Conservation (phyloP, 176 grass and related monocot genomes). For the Hordeum vulgare region MorexV3_pseudomolecules_assembly NC_058523.1:508399035-508399534, state of each 20-base stretch:
- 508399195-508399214: constrained; percentile 62
- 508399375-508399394: constrained; percentile 22
- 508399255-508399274: constrained; percentile 49
- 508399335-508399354: constrained; percentile 81
- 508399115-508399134: constrained; percentile 43
- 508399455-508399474: constrained; percentile 86
- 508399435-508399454: constrained; percentile 89
- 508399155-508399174: constrained; percentile 51
- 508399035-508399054: constrained; percentile 59
- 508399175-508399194: constrained; percentile 78
- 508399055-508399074: constrained; percentile 63
- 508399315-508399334: constrained; percentile 54
- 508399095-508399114: constrained; percentile 46
- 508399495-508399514: constrained; percentile 65
- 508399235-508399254: constrained; percentile 61
- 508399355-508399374: constrained; percentile 50
- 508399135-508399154: constrained; percentile 52
- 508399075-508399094: constrained; percentile 56
- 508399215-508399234: constrained; percentile 46
- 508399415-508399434: constrained; percentile 68
- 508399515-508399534: constrained; percentile 67
- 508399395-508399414: not conserved
- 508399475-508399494: constrained; percentile 89
- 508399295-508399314: constrained; percentile 94
- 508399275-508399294: constrained; percentile 77